Evolutionary conservation across 2,329 filamentous ascomycete genomes (phyloP), one percentile per base, ranked within the genome.

Genomic region (Microsporum audouinii): DNA sequence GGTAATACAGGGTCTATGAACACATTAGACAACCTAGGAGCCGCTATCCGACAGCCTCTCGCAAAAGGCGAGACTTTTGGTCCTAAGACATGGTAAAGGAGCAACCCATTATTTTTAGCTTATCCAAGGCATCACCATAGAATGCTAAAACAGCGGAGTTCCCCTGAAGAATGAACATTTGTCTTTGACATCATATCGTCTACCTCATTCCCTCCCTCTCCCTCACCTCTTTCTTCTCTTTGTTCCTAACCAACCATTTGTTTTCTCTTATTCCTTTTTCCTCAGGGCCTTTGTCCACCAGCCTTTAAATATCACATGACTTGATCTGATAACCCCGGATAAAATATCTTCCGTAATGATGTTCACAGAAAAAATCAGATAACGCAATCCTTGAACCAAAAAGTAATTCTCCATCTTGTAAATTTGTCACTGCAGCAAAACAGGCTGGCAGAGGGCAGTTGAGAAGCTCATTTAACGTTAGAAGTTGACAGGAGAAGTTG

Each of bases 21-120:
- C 31, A 88, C 86, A 0, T 78, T 87, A 80, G 86, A 88, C 66
- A 79, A 78, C 10, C 70, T 79, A 66, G 81, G 80, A 8, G 81
- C 77, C 1, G 86, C 86, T 6, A 72, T 88, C n/a, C 80, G 83
- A 71, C 73, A 75, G 14, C 75, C 76, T 7, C 65, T 87, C 8
- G 67, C 75, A 0, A 68, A 77, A 1, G 86, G 84, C 0, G 68
- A 83, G 71, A 82, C 73, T 0, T 88, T 88, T 74, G 86, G 86
- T 4, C 86, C 86, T 0, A 65, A 70, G 43, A 71, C 68, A 23
- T 86, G 83, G 83, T 66, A 64, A 43, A 6, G 5, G 6, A 23
- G 17, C 17, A 23, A 23, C 17, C 17, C 14, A 23, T 14, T 43
- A 4, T 14, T 14, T 17, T 43, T 6, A 5, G 14, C 1, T n/a